phyloP scores from a whole-genome alignment of 1,284 basidiomycete genomes.

The Leccinum subfulvum region DNA sequence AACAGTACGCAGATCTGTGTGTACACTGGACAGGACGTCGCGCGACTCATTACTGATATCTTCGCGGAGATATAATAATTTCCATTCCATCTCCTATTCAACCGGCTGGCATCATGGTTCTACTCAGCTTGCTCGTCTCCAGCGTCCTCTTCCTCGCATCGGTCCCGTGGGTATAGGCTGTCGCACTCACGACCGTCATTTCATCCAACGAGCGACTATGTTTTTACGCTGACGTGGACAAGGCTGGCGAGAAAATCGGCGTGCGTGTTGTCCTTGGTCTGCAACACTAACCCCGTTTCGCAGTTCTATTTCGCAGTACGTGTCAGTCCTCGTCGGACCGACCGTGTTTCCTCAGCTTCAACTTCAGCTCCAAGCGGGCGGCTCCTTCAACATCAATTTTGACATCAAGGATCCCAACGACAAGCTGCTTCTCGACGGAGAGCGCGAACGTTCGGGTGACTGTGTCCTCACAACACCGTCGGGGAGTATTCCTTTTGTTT shows the following conservation, averaged over 20 bases:
- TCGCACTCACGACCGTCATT: slow-evolving; percentile 87
- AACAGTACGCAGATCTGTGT: no score
- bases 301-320: slow-evolving; percentile 63
- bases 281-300: slow-evolving; percentile 10
- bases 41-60: no score
- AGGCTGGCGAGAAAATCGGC: slow-evolving; percentile 87
- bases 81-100: no score
- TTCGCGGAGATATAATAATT: no score
- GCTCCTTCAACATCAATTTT: slow-evolving; percentile 96
- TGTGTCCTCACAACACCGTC: slow-evolving; percentile 89
- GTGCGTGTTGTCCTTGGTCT: slow-evolving; percentile 42
- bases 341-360: slow-evolving; percentile 2
- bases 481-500: slow-evolving; percentile 99
- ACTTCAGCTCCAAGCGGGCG: slow-evolving; percentile 87
- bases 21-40: no score
- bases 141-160: no score
- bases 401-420: slow-evolving; percentile 88
- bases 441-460: slow-evolving; percentile 91
- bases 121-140: no score
- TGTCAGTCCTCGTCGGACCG: slow-evolving; percentile 36
- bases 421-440: slow-evolving; percentile 82
- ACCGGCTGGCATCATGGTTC: no score
- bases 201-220: slow-evolving; percentile 86
- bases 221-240: slow-evolving; percentile 96
- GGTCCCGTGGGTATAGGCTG: slow-evolving; percentile 30